Evolutionary conservation across 805 yeast genomes (phyloP), one percentile per base, ranked within the genome.

Genomic region (Cyberlindnera nakhonratchasimensis): DNA sequence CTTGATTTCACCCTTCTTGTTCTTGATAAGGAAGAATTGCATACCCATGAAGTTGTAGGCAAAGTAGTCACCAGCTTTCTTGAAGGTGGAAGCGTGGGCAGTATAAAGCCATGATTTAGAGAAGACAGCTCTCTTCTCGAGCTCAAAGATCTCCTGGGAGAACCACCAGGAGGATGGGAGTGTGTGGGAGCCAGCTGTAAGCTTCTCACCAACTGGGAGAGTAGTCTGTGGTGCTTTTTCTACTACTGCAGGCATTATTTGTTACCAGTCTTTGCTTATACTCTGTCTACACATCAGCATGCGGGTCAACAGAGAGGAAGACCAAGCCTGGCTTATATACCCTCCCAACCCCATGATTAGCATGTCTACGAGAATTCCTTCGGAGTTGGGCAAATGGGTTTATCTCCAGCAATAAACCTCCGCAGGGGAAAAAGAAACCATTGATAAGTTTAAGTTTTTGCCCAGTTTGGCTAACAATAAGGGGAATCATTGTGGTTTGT

Each of bases 91-190:
- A 9, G 67, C 46, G 49, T 78, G 84, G 7, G 70, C 69, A 42
- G 75, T 70, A 58, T 61, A 77, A 38, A 78, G 54, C 84, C 84
- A 78, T 21, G 79, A 64, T 55, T 74, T 71, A 53, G 71, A 67
- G 59, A 78, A 78, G 46, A 78, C 67, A 13, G 82, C 71, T 52
- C 80, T 66, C 52, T 74, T 78, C 55, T 78, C 84, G 43, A 77
- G 64, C 33, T 78, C 82, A 53, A 73, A 74, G 35, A 78, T 72
- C 46, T 74, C 74, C 42, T 74, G 76, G 10, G 80, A 74, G 16
- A 75, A 74, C 82, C 82, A 78, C 83, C 83, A 78, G 16, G 80
- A 74, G 10, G 83, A 79, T 22, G 84, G 84, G 34, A 78, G 66
- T 0, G 84, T 78, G 60, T 77, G 78, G 45, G 64, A 65, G 22